phyloP scores from a whole-genome alignment of 495 filamentous ascomycete species.

The Aeminium ludgeri region DNA sequence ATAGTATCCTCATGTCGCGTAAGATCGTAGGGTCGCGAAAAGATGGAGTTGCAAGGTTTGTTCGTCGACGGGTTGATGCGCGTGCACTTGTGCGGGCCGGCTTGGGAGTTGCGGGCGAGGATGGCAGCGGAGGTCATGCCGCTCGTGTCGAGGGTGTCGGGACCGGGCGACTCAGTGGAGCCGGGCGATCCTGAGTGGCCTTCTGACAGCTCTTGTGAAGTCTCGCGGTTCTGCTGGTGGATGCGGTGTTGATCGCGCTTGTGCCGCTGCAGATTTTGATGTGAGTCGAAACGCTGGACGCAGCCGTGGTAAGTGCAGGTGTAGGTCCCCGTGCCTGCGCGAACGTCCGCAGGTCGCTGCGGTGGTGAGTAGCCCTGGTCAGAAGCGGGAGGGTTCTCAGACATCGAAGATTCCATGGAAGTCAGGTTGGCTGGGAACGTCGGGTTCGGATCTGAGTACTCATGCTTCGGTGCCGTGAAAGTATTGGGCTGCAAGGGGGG shows the following conservation, averaged over 20 bases:
- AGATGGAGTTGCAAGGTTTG: constrained; percentile 90
- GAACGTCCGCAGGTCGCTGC: constrained; percentile 41
- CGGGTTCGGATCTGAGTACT: constrained; percentile 21
- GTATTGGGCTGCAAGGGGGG: constrained; percentile 1
- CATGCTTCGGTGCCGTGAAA: constrained; percentile 15
- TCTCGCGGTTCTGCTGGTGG: constrained; percentile 12
- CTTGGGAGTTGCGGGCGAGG: constrained; percentile 53
- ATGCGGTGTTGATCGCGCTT: constrained; percentile 79
- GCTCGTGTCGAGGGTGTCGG: constrained; percentile 10
- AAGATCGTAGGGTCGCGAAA: constrained; percentile 95
- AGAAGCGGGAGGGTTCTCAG: constrained; percentile 29
- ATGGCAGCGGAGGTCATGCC: constrained; percentile 37
- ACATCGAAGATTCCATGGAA: constrained; percentile 48
- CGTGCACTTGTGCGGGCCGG: constrained; percentile 77
- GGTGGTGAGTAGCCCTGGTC: constrained; percentile 20
- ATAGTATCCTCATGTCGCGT: constrained; percentile 96
- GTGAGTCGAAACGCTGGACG: constrained; percentile 70
- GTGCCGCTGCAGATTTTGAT: constrained; percentile 78
- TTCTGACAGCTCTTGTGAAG: too few relatives aligned
- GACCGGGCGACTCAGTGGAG: constrained; percentile 26
- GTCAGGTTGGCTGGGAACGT: constrained; percentile 46
- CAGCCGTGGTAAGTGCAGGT: constrained; percentile 92
- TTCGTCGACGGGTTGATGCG: constrained; percentile 89
- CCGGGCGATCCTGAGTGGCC: constrained; percentile 5
- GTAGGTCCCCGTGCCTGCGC: constrained; percentile 73